Evolutionary conservation across 495 filamentous ascomycete species (phyloP), one percentile per base, ranked within the genome.

Genomic region (Xylaria palmicola): DNA sequence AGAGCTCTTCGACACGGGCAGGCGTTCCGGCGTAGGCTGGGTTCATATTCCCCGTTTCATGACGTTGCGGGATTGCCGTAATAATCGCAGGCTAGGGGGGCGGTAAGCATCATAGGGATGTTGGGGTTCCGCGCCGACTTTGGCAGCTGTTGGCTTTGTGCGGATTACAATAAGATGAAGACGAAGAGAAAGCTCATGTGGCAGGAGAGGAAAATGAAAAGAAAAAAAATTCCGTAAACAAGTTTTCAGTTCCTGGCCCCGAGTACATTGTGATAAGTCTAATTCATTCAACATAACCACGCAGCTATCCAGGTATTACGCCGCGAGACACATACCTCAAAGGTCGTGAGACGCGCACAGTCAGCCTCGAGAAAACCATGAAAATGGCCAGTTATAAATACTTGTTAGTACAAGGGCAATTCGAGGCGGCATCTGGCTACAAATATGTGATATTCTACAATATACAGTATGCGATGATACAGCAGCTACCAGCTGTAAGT

Each of bases 391-490:
- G n/a, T n/a, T n/a, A n/a, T 26, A 7, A 12, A 15, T 4, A 37
- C 20, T 3, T 59, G 45, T 15, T 59, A 22, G 22, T 59, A 59
- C 45, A 59, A 32, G 10, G n/a, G 22, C 29, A 22, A 5, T 39
- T 22, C 15, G 0, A 39, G 3, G 19, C 15, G 22, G 52, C 19
- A n/a, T n/a, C n/a, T n/a, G n/a, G n/a, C n/a, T n/a, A n/a, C n/a
- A n/a, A n/a, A n/a, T n/a, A n/a, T n/a, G n/a, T n/a, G n/a, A n/a
- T 55, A 54, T 39, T 55, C n/a, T 57, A 52, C 52, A 57, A 59
- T 63, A 53, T 63, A 63, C 54, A 53, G 39, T 34, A 40, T 37
- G 13, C 48, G 24, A 41, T 45, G 29, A 60, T 60, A 53, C 39
- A 60, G n/a, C 45, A 34, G 29, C 26, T 20, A 34, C 30, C n/a